These are phyloP conservation scores for Lepiota subincarnata DNA, from an alignment of 768 basidiomycete genomes.

Conservation along the genomic window DNA sequence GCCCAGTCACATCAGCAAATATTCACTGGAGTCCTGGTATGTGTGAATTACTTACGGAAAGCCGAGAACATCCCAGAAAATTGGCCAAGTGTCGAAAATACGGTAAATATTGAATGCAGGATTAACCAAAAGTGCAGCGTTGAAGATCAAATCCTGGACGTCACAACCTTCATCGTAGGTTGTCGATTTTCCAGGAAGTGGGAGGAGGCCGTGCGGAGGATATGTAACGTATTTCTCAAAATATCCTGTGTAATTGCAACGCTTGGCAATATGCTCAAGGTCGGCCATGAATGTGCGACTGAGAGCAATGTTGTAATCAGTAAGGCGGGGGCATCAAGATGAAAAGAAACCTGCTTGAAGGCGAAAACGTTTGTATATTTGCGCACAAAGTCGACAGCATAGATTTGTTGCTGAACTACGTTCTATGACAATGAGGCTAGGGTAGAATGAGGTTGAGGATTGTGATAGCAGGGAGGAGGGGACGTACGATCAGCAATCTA, in stretches of 20 bases:
- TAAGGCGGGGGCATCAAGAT: neutral
- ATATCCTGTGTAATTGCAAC: slow-evolving; percentile 66
- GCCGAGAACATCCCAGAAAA: slow-evolving; percentile 76
- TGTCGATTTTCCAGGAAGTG: slow-evolving; percentile 57
- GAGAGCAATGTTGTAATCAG: neutral
- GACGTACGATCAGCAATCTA: slow-evolving; percentile 70
- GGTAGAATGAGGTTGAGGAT: neutral
- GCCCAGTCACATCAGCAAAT: neutral
- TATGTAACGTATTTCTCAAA: slow-evolving; percentile 57
- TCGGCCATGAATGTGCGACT: slow-evolving; percentile 61
- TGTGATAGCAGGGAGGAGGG: neutral
- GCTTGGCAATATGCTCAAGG: slow-evolving; percentile 46
- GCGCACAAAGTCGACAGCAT: slow-evolving; percentile 70
- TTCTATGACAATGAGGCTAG: slow-evolving; percentile 57
- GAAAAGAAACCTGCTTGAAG: slow-evolving; percentile 50
- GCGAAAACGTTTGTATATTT: slow-evolving; percentile 68
- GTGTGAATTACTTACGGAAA: slow-evolving; percentile 52
- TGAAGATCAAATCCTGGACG: slow-evolving; percentile 62
- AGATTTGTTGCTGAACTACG: slow-evolving; percentile 65
- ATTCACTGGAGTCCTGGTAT: neutral
- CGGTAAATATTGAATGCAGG: slow-evolving; percentile 78
- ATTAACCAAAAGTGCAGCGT: slow-evolving; percentile 57
- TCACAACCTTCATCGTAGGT: slow-evolving; percentile 51
- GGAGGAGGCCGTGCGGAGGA: slow-evolving; percentile 61
- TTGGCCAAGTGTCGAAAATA: slow-evolving; percentile 72